These are phyloP conservation scores for Oleoguttula mirabilis DNA, from an alignment of 495 filamentous ascomycete species.

Conservation along the genomic window DNA sequence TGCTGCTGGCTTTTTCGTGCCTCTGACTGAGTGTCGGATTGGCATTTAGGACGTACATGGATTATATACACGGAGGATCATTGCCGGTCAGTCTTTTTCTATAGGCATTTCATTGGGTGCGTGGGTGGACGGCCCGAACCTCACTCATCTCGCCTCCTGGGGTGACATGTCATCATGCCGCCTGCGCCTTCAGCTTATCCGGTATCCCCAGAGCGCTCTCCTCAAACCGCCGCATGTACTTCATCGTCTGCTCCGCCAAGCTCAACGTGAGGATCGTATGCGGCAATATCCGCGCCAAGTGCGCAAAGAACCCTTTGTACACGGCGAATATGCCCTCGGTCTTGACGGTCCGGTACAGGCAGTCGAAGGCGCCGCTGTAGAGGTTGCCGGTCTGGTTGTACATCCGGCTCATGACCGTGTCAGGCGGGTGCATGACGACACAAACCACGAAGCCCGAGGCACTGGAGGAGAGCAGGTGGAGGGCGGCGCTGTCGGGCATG, in stretches of 20 bases:
- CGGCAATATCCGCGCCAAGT: constrained; percentile 84
- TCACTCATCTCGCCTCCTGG: no score
- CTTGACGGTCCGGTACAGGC: constrained; percentile 74
- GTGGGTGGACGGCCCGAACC: no score
- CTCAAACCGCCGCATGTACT: constrained; percentile 70
- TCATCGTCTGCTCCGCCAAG: constrained; percentile 94
- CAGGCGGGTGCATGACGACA: constrained; percentile 95
- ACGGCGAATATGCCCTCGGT: constrained; percentile 88
- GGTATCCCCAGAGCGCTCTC: constrained; percentile 43
- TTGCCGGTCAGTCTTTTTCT: no score
- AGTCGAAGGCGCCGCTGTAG: constrained; percentile 86
- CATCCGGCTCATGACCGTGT: constrained; percentile 97
- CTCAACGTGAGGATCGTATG: constrained; percentile 92
- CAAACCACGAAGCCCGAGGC: constrained; percentile 94
- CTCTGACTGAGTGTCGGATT: no score
- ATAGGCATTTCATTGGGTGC: no score
- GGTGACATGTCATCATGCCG: no score
- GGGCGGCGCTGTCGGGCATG: constrained; percentile 79
- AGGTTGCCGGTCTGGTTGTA: constrained; percentile 98
- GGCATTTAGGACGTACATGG: no score
- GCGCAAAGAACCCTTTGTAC: constrained; percentile 96
- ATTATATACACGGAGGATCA: no score
- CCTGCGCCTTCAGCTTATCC: constrained; percentile 35
- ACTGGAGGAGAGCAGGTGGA: constrained; percentile 81
- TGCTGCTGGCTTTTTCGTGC: no score